phyloP scores from a whole-genome alignment of 2,329 filamentous ascomycete species.

The Botryotinia convoluta region DNA sequence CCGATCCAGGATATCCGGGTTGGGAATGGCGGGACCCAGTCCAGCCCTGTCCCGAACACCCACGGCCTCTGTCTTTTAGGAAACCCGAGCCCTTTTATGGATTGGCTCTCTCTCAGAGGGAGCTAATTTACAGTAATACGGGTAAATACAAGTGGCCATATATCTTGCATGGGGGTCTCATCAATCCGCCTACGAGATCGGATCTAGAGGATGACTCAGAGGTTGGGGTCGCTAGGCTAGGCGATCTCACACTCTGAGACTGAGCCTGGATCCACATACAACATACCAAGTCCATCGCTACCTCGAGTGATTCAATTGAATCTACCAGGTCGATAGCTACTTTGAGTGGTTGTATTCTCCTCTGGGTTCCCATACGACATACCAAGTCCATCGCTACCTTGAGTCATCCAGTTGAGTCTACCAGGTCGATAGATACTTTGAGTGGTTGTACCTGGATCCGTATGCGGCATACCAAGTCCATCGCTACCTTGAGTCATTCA shows the following conservation, averaged over 20 bases:
- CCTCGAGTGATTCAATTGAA: neutral
- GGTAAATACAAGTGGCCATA: neutral
- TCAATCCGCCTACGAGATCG: neutral
- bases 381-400: conserved; percentile 1
- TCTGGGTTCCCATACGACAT: too few species aligned
- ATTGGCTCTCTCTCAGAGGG: neutral
- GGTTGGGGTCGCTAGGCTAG: neutral
- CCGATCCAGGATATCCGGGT: neutral
- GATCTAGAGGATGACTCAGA: neutral
- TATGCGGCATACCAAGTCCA: neutral
- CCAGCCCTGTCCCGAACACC: neutral
- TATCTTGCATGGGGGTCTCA: neutral
- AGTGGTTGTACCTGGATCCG: too few species aligned
- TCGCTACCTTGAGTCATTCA: neutral
- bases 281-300: conserved; percentile 1
- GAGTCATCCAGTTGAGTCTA: neutral
- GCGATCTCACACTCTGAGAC: neutral
- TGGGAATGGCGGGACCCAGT: neutral
- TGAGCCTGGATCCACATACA: neutral
- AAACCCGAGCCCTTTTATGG: neutral
- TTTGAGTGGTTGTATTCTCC: neutral
- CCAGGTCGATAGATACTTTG: neutral
- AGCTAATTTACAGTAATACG: neutral
- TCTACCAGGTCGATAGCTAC: conserved; percentile 1
- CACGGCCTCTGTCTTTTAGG: neutral